Percentiles rank a stretch among this genome's conserved stretches.
These are phyloP conservation scores for Aspergillus haitiensis DNA, from an alignment of 495 filamentous ascomycete genomes.

Conservation along the genomic window DNA sequence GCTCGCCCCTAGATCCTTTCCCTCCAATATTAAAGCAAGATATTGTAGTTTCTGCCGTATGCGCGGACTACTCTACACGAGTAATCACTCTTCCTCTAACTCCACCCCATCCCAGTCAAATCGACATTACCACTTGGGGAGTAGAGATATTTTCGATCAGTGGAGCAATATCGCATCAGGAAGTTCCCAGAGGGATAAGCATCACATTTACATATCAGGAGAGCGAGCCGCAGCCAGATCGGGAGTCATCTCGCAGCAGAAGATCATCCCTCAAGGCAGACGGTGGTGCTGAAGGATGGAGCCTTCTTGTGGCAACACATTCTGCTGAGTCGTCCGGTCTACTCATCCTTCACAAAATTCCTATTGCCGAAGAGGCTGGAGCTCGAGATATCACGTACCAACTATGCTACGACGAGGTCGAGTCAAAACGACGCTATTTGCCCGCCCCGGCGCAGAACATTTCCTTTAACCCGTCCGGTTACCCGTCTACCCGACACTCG, in stretches of 20 bases:
- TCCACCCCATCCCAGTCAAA: constrained; percentile 63
- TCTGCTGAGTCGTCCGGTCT: constrained; percentile 67
- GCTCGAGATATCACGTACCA: constrained; percentile 28
- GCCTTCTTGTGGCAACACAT: constrained; percentile 59
- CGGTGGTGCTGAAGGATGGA: constrained; percentile 42
- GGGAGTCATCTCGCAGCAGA: constrained; percentile 32
- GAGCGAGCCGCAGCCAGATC: constrained; percentile 26
- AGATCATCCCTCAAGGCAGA: constrained; percentile 12
- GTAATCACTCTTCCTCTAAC: constrained; percentile 71
- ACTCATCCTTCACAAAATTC: constrained; percentile 56
- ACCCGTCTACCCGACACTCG: constrained; percentile 57
- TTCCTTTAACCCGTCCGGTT: constrained; percentile 68
- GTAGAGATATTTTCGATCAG: constrained; percentile 59
- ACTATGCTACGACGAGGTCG: constrained; percentile 44
- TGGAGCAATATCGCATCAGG: constrained; percentile 53
- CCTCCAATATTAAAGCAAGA: constrained; percentile 60
- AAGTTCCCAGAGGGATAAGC: constrained; percentile 63
- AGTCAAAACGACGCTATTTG: constrained; percentile 64
- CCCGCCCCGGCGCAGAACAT: constrained; percentile 64
- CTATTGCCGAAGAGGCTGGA: constrained; percentile 36
- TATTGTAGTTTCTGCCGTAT: constrained; percentile 70
- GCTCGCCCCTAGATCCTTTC: constrained; percentile 54
- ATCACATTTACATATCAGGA: constrained; percentile 62
- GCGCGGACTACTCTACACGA: constrained; percentile 65
- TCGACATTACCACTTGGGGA: constrained; percentile 50